Conservation (phyloP, 2,329 filamentous ascomycete species). For the Trichoderma sp. region DNA sequence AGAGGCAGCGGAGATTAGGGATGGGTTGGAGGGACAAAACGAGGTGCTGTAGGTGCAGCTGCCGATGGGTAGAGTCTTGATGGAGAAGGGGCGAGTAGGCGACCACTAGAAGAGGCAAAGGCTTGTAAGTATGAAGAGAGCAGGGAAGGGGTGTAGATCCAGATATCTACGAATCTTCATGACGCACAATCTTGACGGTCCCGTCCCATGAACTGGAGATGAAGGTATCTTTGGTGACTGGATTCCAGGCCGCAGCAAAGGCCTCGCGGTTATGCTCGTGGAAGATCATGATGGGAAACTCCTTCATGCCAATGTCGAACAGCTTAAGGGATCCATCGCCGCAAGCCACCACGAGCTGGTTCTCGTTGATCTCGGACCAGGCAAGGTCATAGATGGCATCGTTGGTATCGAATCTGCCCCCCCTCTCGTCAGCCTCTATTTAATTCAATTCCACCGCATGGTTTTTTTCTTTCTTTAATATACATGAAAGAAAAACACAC, state of each 20-base stretch:
- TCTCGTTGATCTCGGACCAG: constrained; percentile 96
- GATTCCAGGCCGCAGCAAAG: constrained; percentile 89
- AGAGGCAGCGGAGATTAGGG: constrained; percentile 80
- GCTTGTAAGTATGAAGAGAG: background rate
- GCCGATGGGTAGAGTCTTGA: constrained; percentile 85
- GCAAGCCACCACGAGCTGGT: constrained; percentile 82
- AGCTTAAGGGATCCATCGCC: constrained; percentile 94
- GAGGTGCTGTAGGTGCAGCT: constrained; percentile 91
- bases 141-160: background rate
- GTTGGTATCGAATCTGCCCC: constrained; percentile 82
- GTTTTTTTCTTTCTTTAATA: too few species aligned
- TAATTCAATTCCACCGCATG: too few species aligned
- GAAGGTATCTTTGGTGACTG: constrained; percentile 86
- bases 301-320: constrained; percentile 76
- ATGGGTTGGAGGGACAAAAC: constrained; percentile 84
- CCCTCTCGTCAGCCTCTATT: background rate
- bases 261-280: constrained; percentile 91
- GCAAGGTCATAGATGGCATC: constrained; percentile 92
- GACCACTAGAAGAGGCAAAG: constrained; percentile 61
- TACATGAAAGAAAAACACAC: constrained; percentile 45
- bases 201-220: constrained; percentile 94
- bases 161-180: background rate
- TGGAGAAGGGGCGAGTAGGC: constrained; percentile 67
- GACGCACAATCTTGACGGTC: constrained; percentile 75
- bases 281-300: constrained; percentile 89